Conservation (phyloP, 192 early-diverging fungal genomes). For the Coemansia sp. region DNA sequence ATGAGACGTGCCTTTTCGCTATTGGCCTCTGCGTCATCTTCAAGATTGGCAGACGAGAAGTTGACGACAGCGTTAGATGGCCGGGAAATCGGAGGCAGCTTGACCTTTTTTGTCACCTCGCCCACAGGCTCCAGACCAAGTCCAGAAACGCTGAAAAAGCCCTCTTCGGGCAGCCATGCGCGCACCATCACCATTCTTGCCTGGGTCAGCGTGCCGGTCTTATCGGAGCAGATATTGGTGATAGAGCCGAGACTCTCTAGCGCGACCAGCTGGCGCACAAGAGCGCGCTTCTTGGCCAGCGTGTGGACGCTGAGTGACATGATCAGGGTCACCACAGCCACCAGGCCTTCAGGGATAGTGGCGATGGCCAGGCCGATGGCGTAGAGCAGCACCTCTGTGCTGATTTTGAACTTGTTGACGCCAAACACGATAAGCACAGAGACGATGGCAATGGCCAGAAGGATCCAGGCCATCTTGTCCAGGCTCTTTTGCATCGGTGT, state of each 20-base stretch:
- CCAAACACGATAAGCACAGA: slow-evolving; percentile 84
- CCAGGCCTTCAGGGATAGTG: slow-evolving; percentile 93
- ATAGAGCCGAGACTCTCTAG: slow-evolving; percentile 91
- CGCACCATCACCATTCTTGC: slow-evolving; percentile 90
- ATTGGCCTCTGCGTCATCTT: not conserved
- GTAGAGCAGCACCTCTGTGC: slow-evolving; percentile 63
- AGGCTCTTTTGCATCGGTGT: slow-evolving; percentile 71
- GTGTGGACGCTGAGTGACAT: slow-evolving; percentile 87
- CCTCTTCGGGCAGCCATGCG: slow-evolving; percentile 76
- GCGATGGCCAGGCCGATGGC: slow-evolving; percentile 87
- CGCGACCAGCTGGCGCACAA: slow-evolving; percentile 85
- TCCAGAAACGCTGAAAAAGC: slow-evolving; percentile 69
- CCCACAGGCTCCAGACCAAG: slow-evolving; percentile 64
- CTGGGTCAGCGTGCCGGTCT: slow-evolving; percentile 92
- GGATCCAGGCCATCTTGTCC: slow-evolving; percentile 72
- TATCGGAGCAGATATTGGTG: slow-evolving; percentile 95
- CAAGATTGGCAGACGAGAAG: slow-evolving; percentile 10
- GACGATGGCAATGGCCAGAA: slow-evolving; percentile 71
- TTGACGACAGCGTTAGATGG: slow-evolving; percentile 21
- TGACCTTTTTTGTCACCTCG: slow-evolving; percentile 45
- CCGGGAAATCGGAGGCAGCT: slow-evolving; percentile 13
- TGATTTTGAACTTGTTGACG: slow-evolving; percentile 63
- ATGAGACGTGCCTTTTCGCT: slow-evolving; percentile 8
- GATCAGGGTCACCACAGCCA: slow-evolving; percentile 92
- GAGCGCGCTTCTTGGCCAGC: slow-evolving; percentile 84